A percentile compares a stretch with the other conserved stretches of the same genome.
Conservation (phyloP, 371 early-diverging fungal species). For the Mortierella sp. region DNA sequence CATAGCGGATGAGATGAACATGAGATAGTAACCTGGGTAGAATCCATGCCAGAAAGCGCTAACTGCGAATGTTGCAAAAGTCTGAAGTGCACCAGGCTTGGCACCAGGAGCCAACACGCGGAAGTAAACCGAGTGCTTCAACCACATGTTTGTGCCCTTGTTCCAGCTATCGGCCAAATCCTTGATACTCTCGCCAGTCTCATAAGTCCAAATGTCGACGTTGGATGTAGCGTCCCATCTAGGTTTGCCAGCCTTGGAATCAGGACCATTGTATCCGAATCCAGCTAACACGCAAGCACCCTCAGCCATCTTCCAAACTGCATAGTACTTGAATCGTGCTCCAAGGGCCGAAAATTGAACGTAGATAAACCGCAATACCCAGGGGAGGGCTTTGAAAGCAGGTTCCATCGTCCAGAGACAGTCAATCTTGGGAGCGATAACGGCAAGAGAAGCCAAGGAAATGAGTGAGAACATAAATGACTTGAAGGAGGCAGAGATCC, state of each 20-base stretch:
- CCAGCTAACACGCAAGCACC: constrained; percentile 88
- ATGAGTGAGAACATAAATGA: constrained; percentile 57
- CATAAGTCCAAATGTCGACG: constrained; percentile 77
- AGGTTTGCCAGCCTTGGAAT: constrained; percentile 61
- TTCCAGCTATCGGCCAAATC: constrained; percentile 87
- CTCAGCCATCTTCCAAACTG: constrained; percentile 89
- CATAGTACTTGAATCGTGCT: constrained; percentile 87
- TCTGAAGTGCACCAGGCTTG: constrained; percentile 66
- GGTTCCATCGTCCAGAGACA: constrained; percentile 58
- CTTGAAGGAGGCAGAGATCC: constrained; percentile 51
- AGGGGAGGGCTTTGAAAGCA: constrained; percentile 43
- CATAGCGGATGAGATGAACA: constrained; percentile 63
- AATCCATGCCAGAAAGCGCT: constrained; percentile 97
- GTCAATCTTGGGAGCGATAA: constrained; percentile 58
- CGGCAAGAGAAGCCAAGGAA: constrained; percentile 52
- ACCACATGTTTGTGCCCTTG: constrained; percentile 89
- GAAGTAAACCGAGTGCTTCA: constrained; percentile 86
- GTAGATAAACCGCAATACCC: constrained; percentile 62
- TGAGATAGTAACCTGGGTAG: constrained; percentile 88
- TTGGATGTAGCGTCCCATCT: constrained; percentile 70
- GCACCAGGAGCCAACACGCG: constrained; percentile 69
- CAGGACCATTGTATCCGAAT: constrained; percentile 85
- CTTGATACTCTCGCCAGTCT: constrained; percentile 80
- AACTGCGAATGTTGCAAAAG: constrained; percentile 77
- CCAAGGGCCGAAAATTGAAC: constrained; percentile 74